Evolutionary conservation across 2,329 filamentous ascomycete species (phyloP).

Genomic region (Alternaria sp.): DNA sequence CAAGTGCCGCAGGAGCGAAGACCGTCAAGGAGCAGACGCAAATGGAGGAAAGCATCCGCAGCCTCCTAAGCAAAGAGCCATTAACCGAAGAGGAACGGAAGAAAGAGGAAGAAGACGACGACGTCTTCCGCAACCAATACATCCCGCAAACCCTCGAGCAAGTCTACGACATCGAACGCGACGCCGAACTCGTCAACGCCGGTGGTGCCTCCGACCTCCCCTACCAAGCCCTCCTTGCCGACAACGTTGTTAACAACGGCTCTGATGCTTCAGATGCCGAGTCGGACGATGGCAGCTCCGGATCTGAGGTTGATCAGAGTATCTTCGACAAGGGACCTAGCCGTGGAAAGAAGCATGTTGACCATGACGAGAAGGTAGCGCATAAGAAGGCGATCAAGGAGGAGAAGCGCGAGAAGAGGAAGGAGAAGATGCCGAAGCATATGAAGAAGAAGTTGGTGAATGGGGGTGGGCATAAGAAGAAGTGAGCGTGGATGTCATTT

Average conservation of each 20-base stretch:
- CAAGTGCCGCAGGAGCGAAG: slow-evolving; percentile 61
- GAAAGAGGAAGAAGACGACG: slow-evolving; percentile 78
- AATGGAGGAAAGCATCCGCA: slow-evolving; percentile 68
- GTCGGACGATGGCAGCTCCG: slow-evolving; percentile 22
- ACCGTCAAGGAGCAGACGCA: slow-evolving; percentile 63
- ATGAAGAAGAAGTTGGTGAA: slow-evolving; percentile 87
- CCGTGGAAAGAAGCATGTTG: slow-evolving; percentile 68
- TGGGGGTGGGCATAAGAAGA: slow-evolving; percentile 63
- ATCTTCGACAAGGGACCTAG: slow-evolving; percentile 44
- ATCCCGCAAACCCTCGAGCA: slow-evolving; percentile 96
- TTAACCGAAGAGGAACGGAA: slow-evolving; percentile 57
- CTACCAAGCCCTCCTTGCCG: slow-evolving; percentile 83
- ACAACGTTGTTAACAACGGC: slow-evolving; percentile 58
- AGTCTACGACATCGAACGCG: slow-evolving; percentile 94
- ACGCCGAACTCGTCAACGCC: slow-evolving; percentile 76
- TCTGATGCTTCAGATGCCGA: slow-evolving; percentile 52
- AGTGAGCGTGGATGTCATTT: slow-evolving; percentile 50
- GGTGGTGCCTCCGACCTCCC: slow-evolving; percentile 79
- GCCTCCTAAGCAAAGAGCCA: slow-evolving; percentile 65
- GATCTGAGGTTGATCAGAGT: slow-evolving; percentile 39
- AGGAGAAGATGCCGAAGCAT: slow-evolving; percentile 96
- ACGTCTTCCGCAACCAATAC: slow-evolving; percentile 94
- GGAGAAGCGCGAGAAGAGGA: slow-evolving; percentile 89
- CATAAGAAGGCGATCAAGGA: slow-evolving; percentile 95
- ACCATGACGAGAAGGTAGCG: slow-evolving; percentile 86